Base-by-base conservation (phyloP, 306 rosid species). In the Oemleria cerasiformis region DNA sequence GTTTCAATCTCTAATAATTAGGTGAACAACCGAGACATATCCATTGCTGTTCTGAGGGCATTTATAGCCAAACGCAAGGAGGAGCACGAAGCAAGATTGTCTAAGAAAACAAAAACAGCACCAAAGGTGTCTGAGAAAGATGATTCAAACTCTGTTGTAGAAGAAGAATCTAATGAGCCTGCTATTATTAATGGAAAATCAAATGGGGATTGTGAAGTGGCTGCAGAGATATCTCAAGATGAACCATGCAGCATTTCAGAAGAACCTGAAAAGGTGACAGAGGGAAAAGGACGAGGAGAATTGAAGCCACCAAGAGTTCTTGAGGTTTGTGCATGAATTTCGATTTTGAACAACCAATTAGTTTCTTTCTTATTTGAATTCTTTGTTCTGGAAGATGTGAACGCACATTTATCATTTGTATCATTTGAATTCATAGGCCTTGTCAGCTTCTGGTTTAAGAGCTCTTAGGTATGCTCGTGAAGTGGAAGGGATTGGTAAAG, bases 391-490 rank as follows among this genome's bases (percentile, higher is more conserved):
- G 65, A 65, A 68, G 25, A 38, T 17, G 20, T 23, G 20, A 67
- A 63, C 36, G 5, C 20, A 40, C 55, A 34, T 38, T 57, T 64
- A 50, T 68, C 11, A 23, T 19, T 72, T 65, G 54, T 71, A 15
- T 70, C 39, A 65, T 73, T 72, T 72, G 48, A 7, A n/a, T 71
- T 55, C 56, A 16, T 73, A 94, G 99, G 99, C 99, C 49, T 79
- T 95, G 82, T 92, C 99, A 17, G 99, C 99, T 78, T 89, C 99
- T 66, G 97, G 99, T 68, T 78, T 95, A 80, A 91, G 99, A 84
- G 92, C 99, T 68, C 92, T 95, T 48, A 84, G 99, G 81, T 95
- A 95, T 78, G 97, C 97, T 54, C 86, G 96, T 48, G 99, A 95
- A 89, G 73, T 95, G 41, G 96, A 89, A 66, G 97, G 96, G 39